phyloP scores from a whole-genome alignment of 108 stramenopile genomes.

The Cyclotella sp. region DNA sequence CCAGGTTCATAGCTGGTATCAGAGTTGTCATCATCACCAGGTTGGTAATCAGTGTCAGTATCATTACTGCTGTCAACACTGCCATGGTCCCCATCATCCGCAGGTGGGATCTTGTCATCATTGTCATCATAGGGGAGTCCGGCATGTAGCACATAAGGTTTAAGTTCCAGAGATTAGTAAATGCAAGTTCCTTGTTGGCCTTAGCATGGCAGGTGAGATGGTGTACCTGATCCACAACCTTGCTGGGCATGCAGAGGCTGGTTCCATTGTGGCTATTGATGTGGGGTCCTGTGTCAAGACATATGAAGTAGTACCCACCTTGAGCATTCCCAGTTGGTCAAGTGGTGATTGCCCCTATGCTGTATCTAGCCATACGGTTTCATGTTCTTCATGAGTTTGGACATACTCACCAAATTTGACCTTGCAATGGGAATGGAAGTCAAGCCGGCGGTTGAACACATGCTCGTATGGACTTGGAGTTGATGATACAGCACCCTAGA shows the following conservation, averaged over 20 bases:
- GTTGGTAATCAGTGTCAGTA: too few relatives aligned
- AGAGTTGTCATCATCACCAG: too few relatives aligned
- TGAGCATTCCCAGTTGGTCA: neutral
- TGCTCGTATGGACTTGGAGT: conserved; percentile 31
- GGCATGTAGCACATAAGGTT: neutral
- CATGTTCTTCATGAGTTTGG: conserved; percentile 51
- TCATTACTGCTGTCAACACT: neutral
- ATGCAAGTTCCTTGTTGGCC: neutral
- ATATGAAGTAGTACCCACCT: neutral
- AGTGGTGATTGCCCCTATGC: neutral
- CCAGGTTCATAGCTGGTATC: too few relatives aligned
- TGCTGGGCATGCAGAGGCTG: neutral
- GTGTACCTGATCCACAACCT: neutral
- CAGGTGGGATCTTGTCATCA: too few relatives aligned
- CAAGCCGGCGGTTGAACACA: conserved; percentile 8
- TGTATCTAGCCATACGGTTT: neutral
- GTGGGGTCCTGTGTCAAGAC: neutral
- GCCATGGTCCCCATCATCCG: neutral
- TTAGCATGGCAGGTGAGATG: neutral
- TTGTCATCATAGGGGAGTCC: too few relatives aligned
- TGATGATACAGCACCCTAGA: conserved; percentile 6
- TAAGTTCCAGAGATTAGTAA: neutral
- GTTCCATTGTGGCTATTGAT: neutral
- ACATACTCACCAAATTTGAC: conserved; percentile 53
- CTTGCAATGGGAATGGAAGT: conserved; percentile 17